Evolutionary conservation across 2,329 filamentous ascomycete species (phyloP).

Genomic region (Hymenoscyphus salicellus): DNA sequence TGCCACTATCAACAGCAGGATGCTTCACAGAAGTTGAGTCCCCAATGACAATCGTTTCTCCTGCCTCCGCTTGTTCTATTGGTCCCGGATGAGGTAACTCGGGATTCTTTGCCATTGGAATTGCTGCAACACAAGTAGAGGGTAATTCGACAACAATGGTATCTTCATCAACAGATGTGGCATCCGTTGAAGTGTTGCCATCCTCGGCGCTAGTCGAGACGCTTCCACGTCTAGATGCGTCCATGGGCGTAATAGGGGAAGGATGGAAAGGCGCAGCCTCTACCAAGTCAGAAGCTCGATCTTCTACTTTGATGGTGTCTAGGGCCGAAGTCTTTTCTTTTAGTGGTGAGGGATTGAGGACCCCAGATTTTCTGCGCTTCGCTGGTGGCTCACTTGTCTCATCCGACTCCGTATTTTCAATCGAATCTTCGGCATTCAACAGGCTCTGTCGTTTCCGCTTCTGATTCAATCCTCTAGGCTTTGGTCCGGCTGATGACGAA

Average conservation of each 20-base stretch:
- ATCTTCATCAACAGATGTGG: slow-evolving; percentile 37
- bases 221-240: slow-evolving; percentile 19
- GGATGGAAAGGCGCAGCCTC: slow-evolving; percentile 8
- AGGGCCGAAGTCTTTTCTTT: slow-evolving; percentile 10
- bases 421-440: neutral
- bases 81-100: slow-evolving; percentile 6
- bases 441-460: slow-evolving; percentile 29
- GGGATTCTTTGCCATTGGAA: slow-evolving; percentile 21
- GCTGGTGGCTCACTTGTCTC: neutral
- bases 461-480: slow-evolving; percentile 6
- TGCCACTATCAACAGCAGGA: slow-evolving; percentile 26
- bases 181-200: slow-evolving; percentile 31
- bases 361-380: neutral
- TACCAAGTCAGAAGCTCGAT: slow-evolving; percentile 17
- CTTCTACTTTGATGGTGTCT: slow-evolving; percentile 19
- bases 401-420: neutral
- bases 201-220: slow-evolving; percentile 19
- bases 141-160: slow-evolving; percentile 30
- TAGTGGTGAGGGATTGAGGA: slow-evolving; percentile 11
- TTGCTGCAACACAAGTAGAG: slow-evolving; percentile 11
- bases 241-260: slow-evolving; percentile 20
- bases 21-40: slow-evolving; percentile 24
- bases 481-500: slow-evolving; percentile 26
- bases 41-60: slow-evolving; percentile 25
- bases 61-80: slow-evolving; percentile 22